Conservation (phyloP, 2,329 filamentous ascomycete species). For the Xylaria sp. region DNA sequence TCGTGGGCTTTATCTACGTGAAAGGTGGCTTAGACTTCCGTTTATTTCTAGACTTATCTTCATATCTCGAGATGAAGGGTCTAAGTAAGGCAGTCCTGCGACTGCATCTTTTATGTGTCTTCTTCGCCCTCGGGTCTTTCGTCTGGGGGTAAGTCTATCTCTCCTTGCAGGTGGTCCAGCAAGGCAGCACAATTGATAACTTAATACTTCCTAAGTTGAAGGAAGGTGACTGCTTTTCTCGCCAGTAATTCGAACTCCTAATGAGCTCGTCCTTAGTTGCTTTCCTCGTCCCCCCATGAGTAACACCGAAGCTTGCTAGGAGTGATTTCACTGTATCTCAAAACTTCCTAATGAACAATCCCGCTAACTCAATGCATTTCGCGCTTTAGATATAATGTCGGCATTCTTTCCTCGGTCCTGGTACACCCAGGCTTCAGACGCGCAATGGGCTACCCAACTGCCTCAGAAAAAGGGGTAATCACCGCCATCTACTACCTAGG, state of each 20-base stretch:
- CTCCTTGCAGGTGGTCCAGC: neutral
- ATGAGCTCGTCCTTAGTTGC: neutral
- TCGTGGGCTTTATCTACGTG: neutral
- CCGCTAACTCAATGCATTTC: neutral
- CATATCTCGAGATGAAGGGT: conserved; percentile 35
- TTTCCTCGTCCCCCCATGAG: neutral
- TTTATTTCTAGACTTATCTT: neutral
- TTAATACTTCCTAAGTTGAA: neutral
- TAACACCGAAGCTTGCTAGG: neutral
- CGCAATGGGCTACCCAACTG: conserved; percentile 57
- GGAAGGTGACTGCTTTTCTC: neutral
- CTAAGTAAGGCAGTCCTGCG: conserved; percentile 54
- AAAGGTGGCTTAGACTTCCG: neutral
- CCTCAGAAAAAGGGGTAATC: conserved; percentile 62
- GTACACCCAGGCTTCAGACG: conserved; percentile 65
- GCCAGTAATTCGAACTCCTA: no score
- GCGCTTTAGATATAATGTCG: conserved; percentile 63
- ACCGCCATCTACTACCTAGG: conserved; percentile 69
- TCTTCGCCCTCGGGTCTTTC: conserved; percentile 66
- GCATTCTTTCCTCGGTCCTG: conserved; percentile 66
- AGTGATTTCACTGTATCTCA: neutral
- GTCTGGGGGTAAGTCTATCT: conserved; percentile 62
- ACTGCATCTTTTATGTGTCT: conserved; percentile 60
- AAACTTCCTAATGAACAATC: neutral
- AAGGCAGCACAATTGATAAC: neutral